phyloP scores from a whole-genome alignment of 331 rosid genomes.

The Quercus phellos region DNA sequence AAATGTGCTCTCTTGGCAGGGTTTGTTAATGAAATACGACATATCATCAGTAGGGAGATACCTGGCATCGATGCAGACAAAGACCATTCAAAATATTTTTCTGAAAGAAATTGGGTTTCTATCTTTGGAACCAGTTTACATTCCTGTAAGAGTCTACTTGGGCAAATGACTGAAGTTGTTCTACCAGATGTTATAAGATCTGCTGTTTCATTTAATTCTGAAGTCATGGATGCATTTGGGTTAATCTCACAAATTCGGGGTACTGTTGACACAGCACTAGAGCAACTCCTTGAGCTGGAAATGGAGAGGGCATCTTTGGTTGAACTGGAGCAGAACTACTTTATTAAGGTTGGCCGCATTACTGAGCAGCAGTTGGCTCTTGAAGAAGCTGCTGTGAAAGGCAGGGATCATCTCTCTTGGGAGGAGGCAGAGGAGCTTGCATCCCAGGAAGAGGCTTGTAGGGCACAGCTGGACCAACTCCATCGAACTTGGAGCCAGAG shows the following conservation, averaged over 20 bases:
- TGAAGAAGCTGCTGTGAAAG: constrained; percentile 85
- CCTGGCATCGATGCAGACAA: constrained; percentile 36
- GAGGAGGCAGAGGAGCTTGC: constrained; percentile 99
- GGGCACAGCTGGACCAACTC: constrained; percentile 83
- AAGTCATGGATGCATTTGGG: constrained; percentile 91
- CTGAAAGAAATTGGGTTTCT: constrained; percentile 72
- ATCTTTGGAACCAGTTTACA: constrained; percentile 54
- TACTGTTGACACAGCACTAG: constrained; percentile 72
- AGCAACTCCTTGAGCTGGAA: constrained; percentile 80
- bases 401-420: constrained; percentile 97
- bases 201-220: constrained; percentile 75
- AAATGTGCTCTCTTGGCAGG: constrained; percentile 76
- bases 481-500: constrained; percentile 92
- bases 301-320: constrained; percentile 68
- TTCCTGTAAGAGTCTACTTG: constrained; percentile 62
- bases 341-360: constrained; percentile 75
- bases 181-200: constrained; percentile 74
- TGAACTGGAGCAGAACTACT: constrained; percentile 88
- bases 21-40: constrained; percentile 53
- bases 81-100: constrained; percentile 33
- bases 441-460: constrained; percentile 94
- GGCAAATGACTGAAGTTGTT: constrained; percentile 77
- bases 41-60: constrained; percentile 44
- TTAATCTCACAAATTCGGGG: constrained; percentile 88
- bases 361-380: constrained; percentile 92